Evolutionary conservation across 2,329 filamentous ascomycete species (phyloP).

Genomic region (Pseudofabraea citricarpa): DNA sequence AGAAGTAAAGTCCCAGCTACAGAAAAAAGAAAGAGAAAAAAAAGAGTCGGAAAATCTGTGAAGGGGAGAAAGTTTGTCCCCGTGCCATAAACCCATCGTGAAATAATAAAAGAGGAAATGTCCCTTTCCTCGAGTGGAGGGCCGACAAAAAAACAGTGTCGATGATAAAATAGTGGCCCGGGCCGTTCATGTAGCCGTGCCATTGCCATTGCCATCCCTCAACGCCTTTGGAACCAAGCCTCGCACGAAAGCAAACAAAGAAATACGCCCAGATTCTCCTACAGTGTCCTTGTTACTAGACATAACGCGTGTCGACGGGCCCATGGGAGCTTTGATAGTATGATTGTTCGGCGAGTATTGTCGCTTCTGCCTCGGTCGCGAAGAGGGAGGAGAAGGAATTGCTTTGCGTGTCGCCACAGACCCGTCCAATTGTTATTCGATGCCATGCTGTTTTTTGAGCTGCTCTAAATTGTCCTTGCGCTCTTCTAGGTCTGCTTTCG

Average conservation of each 20-base stretch:
- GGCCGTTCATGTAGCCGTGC: constrained; percentile 1
- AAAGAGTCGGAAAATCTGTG: too few relatives aligned
- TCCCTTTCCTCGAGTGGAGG: too few relatives aligned
- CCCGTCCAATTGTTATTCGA: constrained; percentile 89
- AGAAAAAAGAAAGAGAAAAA: too few relatives aligned
- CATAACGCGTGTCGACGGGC: constrained; percentile 29
- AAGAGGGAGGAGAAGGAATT: constrained; percentile 9
- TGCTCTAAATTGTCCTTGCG: constrained; percentile 97
- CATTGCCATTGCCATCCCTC: constrained; percentile 6
- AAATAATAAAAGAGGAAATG: too few relatives aligned
- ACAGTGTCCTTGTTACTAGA: constrained; percentile 23
- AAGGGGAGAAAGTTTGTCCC: too few relatives aligned
- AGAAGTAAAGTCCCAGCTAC: too few relatives aligned
- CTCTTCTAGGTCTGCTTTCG: constrained; percentile 89
- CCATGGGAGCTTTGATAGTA: constrained; percentile 12
- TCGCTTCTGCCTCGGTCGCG: constrained; percentile 14
- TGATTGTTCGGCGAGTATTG: constrained; percentile 5
- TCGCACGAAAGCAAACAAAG: constrained; percentile 24
- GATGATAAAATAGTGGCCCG: neutral
- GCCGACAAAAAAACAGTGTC: too few relatives aligned
- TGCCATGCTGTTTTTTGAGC: constrained; percentile 95
- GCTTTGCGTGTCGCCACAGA: constrained; percentile 37
- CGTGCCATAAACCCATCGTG: too few relatives aligned
- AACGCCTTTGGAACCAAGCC: constrained; percentile 22
- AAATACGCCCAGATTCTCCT: constrained; percentile 15